Evolutionary conservation across 495 filamentous ascomycete genomes (phyloP).

Genomic region (Cercophora samala): DNA sequence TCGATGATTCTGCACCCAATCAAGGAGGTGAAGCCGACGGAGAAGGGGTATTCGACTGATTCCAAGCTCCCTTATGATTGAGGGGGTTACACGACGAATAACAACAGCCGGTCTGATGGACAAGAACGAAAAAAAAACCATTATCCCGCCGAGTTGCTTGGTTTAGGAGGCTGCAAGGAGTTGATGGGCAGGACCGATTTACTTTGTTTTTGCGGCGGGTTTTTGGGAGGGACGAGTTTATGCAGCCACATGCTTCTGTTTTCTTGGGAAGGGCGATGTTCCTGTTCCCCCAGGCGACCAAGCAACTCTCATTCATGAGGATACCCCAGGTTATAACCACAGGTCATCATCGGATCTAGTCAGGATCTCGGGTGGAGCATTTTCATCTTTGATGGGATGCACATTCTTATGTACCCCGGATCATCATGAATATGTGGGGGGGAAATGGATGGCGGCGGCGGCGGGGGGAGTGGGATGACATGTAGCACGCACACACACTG

Average conservation of each 20-base stretch:
- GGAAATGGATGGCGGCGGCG: no score
- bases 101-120: slow-evolving; percentile 10
- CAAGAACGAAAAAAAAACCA: neutral
- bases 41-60: slow-evolving; percentile 37
- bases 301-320: no score
- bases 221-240: neutral
- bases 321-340: no score
- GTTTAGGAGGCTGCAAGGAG: neutral
- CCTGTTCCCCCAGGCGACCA: no score
- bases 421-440: neutral
- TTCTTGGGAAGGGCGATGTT: neutral
- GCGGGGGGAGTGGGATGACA: neutral
- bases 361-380: no score
- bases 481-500: neutral
- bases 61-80: slow-evolving; percentile 28
- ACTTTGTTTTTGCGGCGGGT: neutral
- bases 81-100: neutral
- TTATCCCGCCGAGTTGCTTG: neutral
- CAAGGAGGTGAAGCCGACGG: slow-evolving; percentile 46
- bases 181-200: neutral
- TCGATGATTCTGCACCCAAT: slow-evolving; percentile 56
- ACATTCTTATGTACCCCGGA: neutral
- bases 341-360: no score
- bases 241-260: neutral
- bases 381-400: no score